phyloP scores from a whole-genome alignment of 177 flowering plant species.

The Vitis hybrid region DNA sequence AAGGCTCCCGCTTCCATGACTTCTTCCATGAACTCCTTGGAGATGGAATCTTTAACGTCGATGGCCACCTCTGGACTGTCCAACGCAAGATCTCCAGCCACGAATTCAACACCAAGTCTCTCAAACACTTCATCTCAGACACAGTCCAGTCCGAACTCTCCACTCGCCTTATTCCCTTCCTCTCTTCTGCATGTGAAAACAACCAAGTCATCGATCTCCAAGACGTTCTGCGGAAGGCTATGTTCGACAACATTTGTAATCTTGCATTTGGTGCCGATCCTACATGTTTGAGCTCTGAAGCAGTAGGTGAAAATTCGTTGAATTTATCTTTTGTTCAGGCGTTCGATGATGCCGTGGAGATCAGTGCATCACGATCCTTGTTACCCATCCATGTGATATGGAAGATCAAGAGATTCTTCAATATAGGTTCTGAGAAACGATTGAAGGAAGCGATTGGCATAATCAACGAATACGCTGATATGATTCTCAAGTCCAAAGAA shows the following conservation, averaged over 20 bases:
- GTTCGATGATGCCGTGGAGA: slow-evolving; percentile 39
- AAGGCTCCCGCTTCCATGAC: slow-evolving; percentile 35
- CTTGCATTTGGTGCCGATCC: slow-evolving; percentile 50
- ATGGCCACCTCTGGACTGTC: slow-evolving; percentile 36
- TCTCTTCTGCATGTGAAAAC: slow-evolving; percentile 16
- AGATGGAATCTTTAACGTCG: slow-evolving; percentile 52
- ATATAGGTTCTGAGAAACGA: slow-evolving; percentile 37
- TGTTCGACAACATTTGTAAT: slow-evolving; percentile 42
- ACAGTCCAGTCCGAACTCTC: slow-evolving; percentile 28
- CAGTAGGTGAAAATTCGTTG: not conserved
- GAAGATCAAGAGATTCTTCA: slow-evolving; percentile 36
- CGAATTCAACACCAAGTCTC: slow-evolving; percentile 49
- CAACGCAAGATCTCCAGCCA: slow-evolving; percentile 52
- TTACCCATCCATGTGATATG: slow-evolving; percentile 29
- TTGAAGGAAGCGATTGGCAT: slow-evolving; percentile 20
- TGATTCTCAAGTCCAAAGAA: slow-evolving; percentile 19
- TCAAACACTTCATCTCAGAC: slow-evolving; percentile 33
- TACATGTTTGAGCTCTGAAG: not conserved
- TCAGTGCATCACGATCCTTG: slow-evolving; percentile 21
- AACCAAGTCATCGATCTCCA: slow-evolving; percentile 35
- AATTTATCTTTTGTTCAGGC: slow-evolving; percentile 26
- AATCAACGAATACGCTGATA: slow-evolving; percentile 24
- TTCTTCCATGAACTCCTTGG: slow-evolving; percentile 46
- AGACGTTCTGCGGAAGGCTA: slow-evolving; percentile 27
- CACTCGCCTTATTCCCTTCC: slow-evolving; percentile 32